Conservation (phyloP, 1,284 basidiomycete species). For the Pseudozyma pruni region DNA sequence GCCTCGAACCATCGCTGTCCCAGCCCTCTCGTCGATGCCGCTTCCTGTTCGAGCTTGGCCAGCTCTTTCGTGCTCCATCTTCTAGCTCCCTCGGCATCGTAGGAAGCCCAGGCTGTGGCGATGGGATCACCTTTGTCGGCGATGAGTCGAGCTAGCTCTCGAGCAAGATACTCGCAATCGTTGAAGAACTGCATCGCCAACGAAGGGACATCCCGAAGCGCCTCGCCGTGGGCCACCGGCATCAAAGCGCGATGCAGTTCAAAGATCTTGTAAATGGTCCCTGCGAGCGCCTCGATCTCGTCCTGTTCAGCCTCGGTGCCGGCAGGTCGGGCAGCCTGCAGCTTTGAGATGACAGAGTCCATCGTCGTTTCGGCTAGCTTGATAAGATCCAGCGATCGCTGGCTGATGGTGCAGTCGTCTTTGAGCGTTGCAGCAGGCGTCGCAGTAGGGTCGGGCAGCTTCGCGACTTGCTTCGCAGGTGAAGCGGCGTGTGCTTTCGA, state of each 20-base stretch:
- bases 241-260: conserved; percentile 85
- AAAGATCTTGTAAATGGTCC: conserved; percentile 72
- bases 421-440: conserved; percentile 6
- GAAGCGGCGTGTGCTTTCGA: background rate
- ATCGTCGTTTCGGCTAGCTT: conserved; percentile 30
- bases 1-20: conserved; percentile 54
- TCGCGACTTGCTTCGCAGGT: background rate
- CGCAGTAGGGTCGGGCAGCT: background rate
- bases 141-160: conserved; percentile 60
- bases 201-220: conserved; percentile 73
- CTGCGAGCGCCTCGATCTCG: conserved; percentile 22
- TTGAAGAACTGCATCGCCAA: conserved; percentile 84
- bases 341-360: conserved; percentile 17
- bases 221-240: conserved; percentile 76
- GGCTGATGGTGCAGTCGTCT: conserved; percentile 47
- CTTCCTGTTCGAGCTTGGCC: conserved; percentile 44
- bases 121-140: conserved; percentile 64
- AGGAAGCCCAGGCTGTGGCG: conserved; percentile 8
- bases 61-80: conserved; percentile 21
- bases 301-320: conserved; percentile 1
- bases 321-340: background rate
- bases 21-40: conserved; percentile 33
- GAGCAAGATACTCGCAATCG: conserved; percentile 79
- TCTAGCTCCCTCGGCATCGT: conserved; percentile 17
- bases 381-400: conserved; percentile 43